phyloP scores from a whole-genome alignment of 805 yeast species.

The Myxozyma sirexii region DNA sequence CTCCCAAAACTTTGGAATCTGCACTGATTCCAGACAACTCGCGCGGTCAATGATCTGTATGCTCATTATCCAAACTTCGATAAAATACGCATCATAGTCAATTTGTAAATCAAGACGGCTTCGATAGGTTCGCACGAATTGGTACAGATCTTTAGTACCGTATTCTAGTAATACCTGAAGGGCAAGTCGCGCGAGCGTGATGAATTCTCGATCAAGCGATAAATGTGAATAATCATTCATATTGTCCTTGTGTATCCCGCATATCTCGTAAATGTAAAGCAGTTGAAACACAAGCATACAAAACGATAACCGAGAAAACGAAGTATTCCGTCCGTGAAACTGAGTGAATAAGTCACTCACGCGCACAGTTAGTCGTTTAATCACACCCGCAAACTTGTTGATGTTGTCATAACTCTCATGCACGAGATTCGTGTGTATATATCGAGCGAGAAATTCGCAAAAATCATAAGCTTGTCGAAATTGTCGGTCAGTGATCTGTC shows the following conservation, averaged over 20 bases:
- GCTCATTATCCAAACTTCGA: slow-evolving; percentile 32
- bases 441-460: slow-evolving; percentile 14
- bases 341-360: slow-evolving; percentile 26
- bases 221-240: slow-evolving; percentile 12
- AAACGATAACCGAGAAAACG: slow-evolving; percentile 23
- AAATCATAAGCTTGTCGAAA: slow-evolving; percentile 24
- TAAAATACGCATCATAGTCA: slow-evolving; percentile 12
- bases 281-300: slow-evolving; percentile 28
- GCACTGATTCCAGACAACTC: not conserved
- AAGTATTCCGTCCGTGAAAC: slow-evolving; percentile 21
- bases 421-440: slow-evolving; percentile 5
- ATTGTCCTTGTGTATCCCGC: slow-evolving; percentile 12
- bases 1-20: slow-evolving; percentile 26
- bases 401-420: slow-evolving; percentile 12
- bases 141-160: slow-evolving; percentile 27
- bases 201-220: slow-evolving; percentile 27
- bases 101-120: slow-evolving; percentile 17
- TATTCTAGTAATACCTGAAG: slow-evolving; percentile 24
- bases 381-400: slow-evolving; percentile 9
- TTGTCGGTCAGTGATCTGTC: not conserved
- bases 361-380: slow-evolving; percentile 20
- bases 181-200: slow-evolving; percentile 12
- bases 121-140: slow-evolving; percentile 25
- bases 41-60: slow-evolving; percentile 23
- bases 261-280: slow-evolving; percentile 24